phyloP scores from a whole-genome alignment of 169 alveolate species.

The Eimeria maxima region DNA sequence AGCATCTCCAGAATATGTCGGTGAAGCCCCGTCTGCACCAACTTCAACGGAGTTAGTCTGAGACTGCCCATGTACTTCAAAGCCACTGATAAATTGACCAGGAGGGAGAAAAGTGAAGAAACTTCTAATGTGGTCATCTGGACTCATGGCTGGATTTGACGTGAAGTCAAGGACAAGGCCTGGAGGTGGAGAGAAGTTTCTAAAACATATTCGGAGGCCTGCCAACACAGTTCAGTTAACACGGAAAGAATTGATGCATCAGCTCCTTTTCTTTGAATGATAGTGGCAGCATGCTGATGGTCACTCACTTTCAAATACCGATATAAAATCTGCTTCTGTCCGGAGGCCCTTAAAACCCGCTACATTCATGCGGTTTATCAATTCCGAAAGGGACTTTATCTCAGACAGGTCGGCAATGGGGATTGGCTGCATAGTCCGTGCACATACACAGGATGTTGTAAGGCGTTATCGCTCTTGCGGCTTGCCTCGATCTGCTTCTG shows the following conservation, averaged over 20 bases:
- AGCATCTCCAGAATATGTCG: not conserved
- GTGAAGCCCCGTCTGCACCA: not conserved
- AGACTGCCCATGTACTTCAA: not conserved
- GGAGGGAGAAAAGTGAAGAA: conserved; percentile 10
- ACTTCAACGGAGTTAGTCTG: not conserved
- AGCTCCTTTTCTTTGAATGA: not conserved
- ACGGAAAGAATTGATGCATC: not conserved
- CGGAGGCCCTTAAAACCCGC: conserved; percentile 67
- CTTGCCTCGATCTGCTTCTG: not conserved
- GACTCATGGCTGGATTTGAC: not conserved
- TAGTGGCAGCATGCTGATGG: not conserved
- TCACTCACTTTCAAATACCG: conserved; percentile 24
- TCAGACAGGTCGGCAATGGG: not conserved
- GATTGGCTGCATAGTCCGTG: conserved; percentile 34
- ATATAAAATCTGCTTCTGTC: conserved; percentile 29
- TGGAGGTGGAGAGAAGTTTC: conserved; percentile 58
- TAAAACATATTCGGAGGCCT: conserved; percentile 51
- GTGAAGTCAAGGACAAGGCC: conserved; percentile 58
- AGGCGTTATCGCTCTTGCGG: not conserved
- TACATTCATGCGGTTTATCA: conserved; percentile 19
- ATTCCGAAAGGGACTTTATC: not conserved
- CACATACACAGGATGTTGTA: not conserved
- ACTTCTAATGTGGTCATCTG: conserved; percentile 8
- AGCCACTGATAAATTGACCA: not conserved
- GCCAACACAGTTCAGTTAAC: not conserved